Evolutionary conservation across 805 yeast species (phyloP).

Genomic region (Saccharomycopsis vini): DNA sequence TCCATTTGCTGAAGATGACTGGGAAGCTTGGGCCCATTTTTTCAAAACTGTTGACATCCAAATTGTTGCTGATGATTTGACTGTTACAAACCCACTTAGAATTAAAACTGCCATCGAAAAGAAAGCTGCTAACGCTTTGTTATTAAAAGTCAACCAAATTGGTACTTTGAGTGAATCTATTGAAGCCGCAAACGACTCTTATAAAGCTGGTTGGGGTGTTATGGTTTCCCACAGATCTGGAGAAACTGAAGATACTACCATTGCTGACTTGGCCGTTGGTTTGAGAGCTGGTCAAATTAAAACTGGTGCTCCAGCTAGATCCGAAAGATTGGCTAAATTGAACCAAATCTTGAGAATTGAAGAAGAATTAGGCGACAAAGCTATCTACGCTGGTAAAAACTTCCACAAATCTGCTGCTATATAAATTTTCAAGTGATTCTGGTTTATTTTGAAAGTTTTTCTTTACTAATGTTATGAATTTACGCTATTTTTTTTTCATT

Average conservation of each 20-base stretch:
- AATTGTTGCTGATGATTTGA: constrained; percentile 96
- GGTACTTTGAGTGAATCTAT: constrained; percentile 95
- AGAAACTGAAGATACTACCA: constrained; percentile 98
- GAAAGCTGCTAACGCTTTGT: constrained; percentile 91
- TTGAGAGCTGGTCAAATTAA: constrained; percentile 97
- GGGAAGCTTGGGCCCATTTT: constrained; percentile 96
- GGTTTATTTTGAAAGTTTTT: no score
- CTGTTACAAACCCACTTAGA: constrained; percentile 95
- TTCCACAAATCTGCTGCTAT: constrained; percentile 52
- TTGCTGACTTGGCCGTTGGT: constrained; percentile 97
- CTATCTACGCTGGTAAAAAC: constrained; percentile 86
- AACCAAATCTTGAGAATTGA: constrained; percentile 98
- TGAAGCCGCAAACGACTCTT: constrained; percentile 92
- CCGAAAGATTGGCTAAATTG: constrained; percentile 98
- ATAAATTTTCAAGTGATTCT: no score
- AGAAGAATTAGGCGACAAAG: constrained; percentile 97
- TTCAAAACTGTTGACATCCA: constrained; percentile 68
- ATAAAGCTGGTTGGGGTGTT: constrained; percentile 97
- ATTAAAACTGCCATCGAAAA: constrained; percentile 91
- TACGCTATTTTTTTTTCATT: no score
- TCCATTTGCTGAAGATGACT: constrained; percentile 99
- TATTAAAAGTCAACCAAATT: constrained; percentile 97
- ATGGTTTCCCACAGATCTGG: constrained; percentile 99
- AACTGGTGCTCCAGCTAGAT: constrained; percentile 99
- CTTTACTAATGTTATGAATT: no score